Base-by-base conservation (phyloP, 2,329 filamentous ascomycete species). In the Trichoderma asperellum region DNA sequence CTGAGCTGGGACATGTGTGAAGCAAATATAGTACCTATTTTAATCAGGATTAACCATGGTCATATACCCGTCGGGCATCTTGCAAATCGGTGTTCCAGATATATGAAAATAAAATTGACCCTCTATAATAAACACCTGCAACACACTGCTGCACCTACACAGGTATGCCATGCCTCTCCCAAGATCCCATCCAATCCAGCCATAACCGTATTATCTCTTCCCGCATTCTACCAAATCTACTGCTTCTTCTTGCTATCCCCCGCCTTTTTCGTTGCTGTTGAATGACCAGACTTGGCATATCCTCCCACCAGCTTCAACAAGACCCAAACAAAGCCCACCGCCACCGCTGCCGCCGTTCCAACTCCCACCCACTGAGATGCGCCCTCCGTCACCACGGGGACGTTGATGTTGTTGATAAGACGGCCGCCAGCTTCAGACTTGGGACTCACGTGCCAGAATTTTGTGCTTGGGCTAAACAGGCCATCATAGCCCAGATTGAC, bases 401-500 rank as follows among this genome's bases (percentile, higher is more conserved):
- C 89, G 2, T 80, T 81, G 32, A 93, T 76, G 5, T 78, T 76
- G 76, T 87, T 89, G 60, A 86, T 81, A 27, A 92, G 79, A 59
- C 76, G 77, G 37, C 74, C 74, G 8, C 75, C 75, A 1, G 65
- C 73, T 35, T 73, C 68, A 1, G 85, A 78, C n/a, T 75, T 76
- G 1, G 91, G 90, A 43, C 84, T 82, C 2, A 92, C 78, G 77
- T 97, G 93, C 85, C 94, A 96, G 77, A 97, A 97, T 76, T 92
- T 85, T 0, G 93, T 97, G 61, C 88, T 85, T 0, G 88, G 85
- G 1, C 87, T 88, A 77, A 97, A 97, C 10, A 96, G 79, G 0
- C 86, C 87, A 73, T 97, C 95, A 78, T 94, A 97, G 0, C 94
- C 94, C n/a, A 97, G 75, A 76, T 93, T 88, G n/a, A 85, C 82